Evolutionary conservation across 108 stramenopile species (phyloP), one percentile per base, ranked within the genome.

Genomic region (Fragilaria radians): DNA sequence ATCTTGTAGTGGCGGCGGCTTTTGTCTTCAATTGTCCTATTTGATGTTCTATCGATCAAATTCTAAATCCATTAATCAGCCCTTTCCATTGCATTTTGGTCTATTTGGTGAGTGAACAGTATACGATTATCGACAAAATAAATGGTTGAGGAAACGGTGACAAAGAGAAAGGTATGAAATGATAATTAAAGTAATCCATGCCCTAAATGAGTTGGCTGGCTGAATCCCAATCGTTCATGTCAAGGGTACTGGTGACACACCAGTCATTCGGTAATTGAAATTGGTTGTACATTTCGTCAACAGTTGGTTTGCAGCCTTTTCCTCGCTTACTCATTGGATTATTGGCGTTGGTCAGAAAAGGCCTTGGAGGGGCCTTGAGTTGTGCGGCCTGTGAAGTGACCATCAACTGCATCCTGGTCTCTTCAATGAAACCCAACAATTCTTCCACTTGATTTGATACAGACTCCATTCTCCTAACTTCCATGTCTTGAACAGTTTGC

Each of bases 91-190:
- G n/a, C n/a, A n/a, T n/a, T n/a, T n/a, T n/a, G n/a, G n/a, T n/a
- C n/a, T n/a, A n/a, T n/a, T n/a, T n/a, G n/a, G n/a, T n/a, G n/a
- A 66, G 71, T 18, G 66, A 66, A 24, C 65, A 72, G 29, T 62
- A 72, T 29, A 32, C 61, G 46, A 27, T 21, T 17, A 56, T 24
- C 18, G 29, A 56, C 36, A n/a, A n/a, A n/a, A n/a, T n/a, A n/a
- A n/a, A n/a, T n/a, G n/a, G n/a, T n/a, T n/a, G n/a, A n/a, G n/a
- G n/a, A n/a, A n/a, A n/a, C n/a, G n/a, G n/a, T n/a, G n/a, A n/a
- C n/a, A n/a, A n/a, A n/a, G n/a, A n/a, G n/a, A n/a, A n/a, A n/a
- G n/a, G n/a, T n/a, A n/a, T n/a, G 36, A 11, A 42, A 42, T 42
- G 36, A 42, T 42, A n/a, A n/a, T n/a, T n/a, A n/a, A n/a, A n/a